Base-by-base conservation (phyloP, 179 eudicot genomes). In the Carnegiea gigantea region DNA sequence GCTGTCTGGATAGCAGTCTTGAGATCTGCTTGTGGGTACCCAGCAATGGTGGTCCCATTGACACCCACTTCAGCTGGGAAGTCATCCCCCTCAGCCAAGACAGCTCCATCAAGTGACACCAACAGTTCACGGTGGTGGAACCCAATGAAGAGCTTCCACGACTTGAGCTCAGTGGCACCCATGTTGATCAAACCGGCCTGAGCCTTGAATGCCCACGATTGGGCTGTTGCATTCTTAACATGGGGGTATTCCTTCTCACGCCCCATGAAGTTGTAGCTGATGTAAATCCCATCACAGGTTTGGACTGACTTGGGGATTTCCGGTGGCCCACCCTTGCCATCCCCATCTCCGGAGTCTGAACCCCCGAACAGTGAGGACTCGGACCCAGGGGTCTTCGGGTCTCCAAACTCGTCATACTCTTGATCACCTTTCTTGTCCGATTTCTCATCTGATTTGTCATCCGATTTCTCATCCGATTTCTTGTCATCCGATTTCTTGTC, bases 1-100 rank as follows among this genome's bases (percentile, higher is more conserved):
- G 98, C 98, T 0, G 99, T 95, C 1, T 92, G 97, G 15, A 95
- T 94, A 2, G 95, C 89, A 0, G 97, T 97, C 83, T 91, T 90
- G 71, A 95, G 87, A 82, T 93, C 99, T 0, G 94, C 72, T 78
- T 81, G 84, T 9, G 98, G 99, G 24, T 85, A 91, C 59, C 98
- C 97, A 0, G 82, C 87, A 5, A 91, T 71, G n/a, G 81, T 82
- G 14, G 95, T 89, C 78, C 95, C 98, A 14, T 92, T 94, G 51
- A 81, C 86, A 60, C 93, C 93, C 2, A 93, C 95, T 13, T 70
- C 76, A 11, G 89, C 87, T 0, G 99, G 99, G 24, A 90, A 82
- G 17, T 89, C 95, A 9, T 86, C 90, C 4, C 88, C 95, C 6
- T 87, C 93, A 6, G 89, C 84, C 65, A 91, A 82, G 10, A 84